Evolutionary conservation across 768 basidiomycete genomes (phyloP), one percentile per base, ranked within the genome.

Genomic region (Mycena olivaceomarginata): DNA sequence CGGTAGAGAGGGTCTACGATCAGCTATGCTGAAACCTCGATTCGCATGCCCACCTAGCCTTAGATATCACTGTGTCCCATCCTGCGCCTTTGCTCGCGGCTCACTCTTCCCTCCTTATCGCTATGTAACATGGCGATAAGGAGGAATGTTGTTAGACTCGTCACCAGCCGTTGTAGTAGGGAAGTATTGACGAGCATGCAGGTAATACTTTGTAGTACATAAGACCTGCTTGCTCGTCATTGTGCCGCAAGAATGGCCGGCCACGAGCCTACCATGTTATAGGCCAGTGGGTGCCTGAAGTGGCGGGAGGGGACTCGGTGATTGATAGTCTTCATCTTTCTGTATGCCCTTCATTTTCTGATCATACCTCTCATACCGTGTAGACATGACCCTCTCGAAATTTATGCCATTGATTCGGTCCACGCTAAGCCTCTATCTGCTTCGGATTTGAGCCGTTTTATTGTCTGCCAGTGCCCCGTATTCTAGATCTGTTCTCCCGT

Each of bases 81-180:
- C 48, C 48, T 51, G 48, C 48, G 48, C 48, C 48, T 51, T 51
- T 51, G 48, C 48, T n/a, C n/a, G n/a, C n/a, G n/a, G n/a, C n/a
- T n/a, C 31, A 31, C 31, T 31, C 31, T 31, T 31, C 31, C 31
- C 31, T 4, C 31, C 31, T 31, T 2, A 31, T 31, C 4, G 31
- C 4, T 1, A 51, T 51, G 25, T 25, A 25, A 25, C 25, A 25
- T 25, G 25, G 25, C 25, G 25, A 25, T 25, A 2, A 25, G 25
- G 2, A 25, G 25, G 25, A 2, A 25, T 25, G 48, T 20, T 51
- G 18, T 16, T 51, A 51, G 48, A 3, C 3, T 31, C 31, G 31
- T 31, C 31, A 31, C 31, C 31, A 31, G 31, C 31, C 31, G 31
- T 31, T 31, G 4, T 31, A 31, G 31, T 51, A 4, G 15, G 12